phyloP scores from a whole-genome alignment of 495 filamentous ascomycete genomes.

The Neurospora sp. region DNA sequence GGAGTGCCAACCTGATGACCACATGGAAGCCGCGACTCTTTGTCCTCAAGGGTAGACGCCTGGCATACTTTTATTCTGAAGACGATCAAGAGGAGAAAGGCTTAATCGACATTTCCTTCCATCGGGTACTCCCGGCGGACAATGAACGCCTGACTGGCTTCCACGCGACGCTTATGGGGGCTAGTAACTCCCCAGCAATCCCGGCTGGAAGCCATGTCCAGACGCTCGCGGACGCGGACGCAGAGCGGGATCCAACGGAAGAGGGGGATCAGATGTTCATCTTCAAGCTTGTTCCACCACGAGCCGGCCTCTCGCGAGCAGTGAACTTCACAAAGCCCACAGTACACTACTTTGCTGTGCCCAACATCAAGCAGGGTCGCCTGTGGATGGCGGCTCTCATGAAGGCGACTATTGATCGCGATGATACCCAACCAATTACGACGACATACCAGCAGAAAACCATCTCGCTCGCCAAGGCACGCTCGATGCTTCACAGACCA shows the following conservation, averaged over 20 bases:
- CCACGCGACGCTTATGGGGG: slow-evolving; percentile 85
- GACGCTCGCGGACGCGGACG: slow-evolving; percentile 39
- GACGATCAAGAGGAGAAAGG: slow-evolving; percentile 86
- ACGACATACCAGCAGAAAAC: slow-evolving; percentile 95
- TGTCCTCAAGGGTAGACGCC: slow-evolving; percentile 76
- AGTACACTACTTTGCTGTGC: slow-evolving; percentile 95
- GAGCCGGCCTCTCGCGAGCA: slow-evolving; percentile 73
- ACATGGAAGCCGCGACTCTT: slow-evolving; percentile 96
- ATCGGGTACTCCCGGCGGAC: slow-evolving; percentile 91
- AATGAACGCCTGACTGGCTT: slow-evolving; percentile 81
- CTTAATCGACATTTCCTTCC: slow-evolving; percentile 92
- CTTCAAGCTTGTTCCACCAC: slow-evolving; percentile 94
- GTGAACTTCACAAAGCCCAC: slow-evolving; percentile 96
- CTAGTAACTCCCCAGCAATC: slow-evolving; percentile 62
- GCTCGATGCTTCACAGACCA: slow-evolving; percentile 72
- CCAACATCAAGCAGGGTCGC: slow-evolving; percentile 76
- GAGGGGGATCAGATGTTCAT: slow-evolving; percentile 68
- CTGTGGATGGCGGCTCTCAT: slow-evolving; percentile 98
- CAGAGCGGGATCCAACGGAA: slow-evolving; percentile 31
- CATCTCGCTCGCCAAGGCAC: slow-evolving; percentile 77
- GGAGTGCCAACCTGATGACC: slow-evolving; percentile 86
- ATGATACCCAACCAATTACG: slow-evolving; percentile 64
- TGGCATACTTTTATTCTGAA: slow-evolving; percentile 95
- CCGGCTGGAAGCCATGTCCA: slow-evolving; percentile 54
- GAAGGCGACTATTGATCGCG: slow-evolving; percentile 97